Base-by-base conservation (phyloP, 805 yeast genomes). In the Blastobotrys peoriensis region DNA sequence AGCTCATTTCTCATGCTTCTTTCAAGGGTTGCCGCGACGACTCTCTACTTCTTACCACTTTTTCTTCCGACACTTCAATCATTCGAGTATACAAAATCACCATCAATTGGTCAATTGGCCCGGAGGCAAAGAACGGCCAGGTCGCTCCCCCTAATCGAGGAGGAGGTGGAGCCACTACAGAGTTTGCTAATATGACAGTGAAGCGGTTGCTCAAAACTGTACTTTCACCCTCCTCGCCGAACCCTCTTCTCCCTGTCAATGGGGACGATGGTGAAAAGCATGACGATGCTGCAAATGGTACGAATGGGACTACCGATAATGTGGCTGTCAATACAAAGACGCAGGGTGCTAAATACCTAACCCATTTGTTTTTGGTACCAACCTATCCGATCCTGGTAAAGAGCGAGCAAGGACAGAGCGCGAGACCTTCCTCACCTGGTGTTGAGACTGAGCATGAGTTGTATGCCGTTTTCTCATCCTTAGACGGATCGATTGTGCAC, bases 21-120 rank as follows among this genome's bases (percentile, higher is more conserved):
- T 51, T 58, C 40, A 50, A 50, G 15, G 57, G 59, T 4, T 51
- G 53, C 13, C 39, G 40, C 13, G 62, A 62, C 33, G 50, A 52
- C 36, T 33, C 58, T 1, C 40, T 67, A 21, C 44, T 62, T 25
- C 40, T 66, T 13, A 57, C 57, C 8, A 49, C 60, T 1, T 62
- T 60, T 39, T 53, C 58, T 8, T 51, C 54, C 2, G 30, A 37
- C 2, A 38, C 43, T 5, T 38, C 41, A 6, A 35, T 50, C 13
- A 30, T 55, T 38, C 55, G 57, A 21, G 54, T 54, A 3, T 66
- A 57, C 47, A 54, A 57, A 8, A 51, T 63, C 20, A 18, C 44
- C 1, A 43, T 67, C 19, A 52, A 52, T 6, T 66, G 65, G 66
- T 40, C 43, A n/a, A 38, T 33, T 42, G 37, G 45, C 16, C 38